Percentiles rank a stretch among this genome's conserved stretches.
Conservation (phyloP, 345 rosid genomes). For the Lepidium aucheri region DNA sequence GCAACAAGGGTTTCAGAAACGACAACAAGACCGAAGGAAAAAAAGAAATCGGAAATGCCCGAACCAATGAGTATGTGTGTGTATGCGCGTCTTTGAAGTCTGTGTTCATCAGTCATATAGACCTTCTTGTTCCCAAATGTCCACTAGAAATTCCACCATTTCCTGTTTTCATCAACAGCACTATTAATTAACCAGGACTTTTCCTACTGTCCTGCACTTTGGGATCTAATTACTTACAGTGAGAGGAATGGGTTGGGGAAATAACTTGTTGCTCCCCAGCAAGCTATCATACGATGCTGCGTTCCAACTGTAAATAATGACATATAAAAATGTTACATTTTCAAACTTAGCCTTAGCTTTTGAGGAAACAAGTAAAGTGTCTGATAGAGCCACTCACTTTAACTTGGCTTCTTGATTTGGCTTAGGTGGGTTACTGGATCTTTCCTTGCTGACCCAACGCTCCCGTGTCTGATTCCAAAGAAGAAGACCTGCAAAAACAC, state of each 20-base stretch:
- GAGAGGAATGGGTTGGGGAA: constrained; percentile 72
- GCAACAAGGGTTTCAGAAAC: constrained; percentile 11
- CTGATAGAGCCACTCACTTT: constrained; percentile 40
- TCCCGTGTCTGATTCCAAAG: constrained; percentile 84
- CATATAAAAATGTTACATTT: not conserved
- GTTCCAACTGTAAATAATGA: constrained; percentile 59
- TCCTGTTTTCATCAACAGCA: constrained; percentile 40
- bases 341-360: not conserved
- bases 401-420: constrained; percentile 46
- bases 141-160: constrained; percentile 92
- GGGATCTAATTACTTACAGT: constrained; percentile 35
- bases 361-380: not conserved
- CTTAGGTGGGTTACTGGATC: constrained; percentile 16
- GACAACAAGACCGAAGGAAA: not conserved
- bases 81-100: not conserved
- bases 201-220: not conserved
- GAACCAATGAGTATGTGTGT: not conserved
- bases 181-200: not conserved
- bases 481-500: constrained; percentile 48
- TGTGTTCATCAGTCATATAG: constrained; percentile 52
- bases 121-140: constrained; percentile 89
- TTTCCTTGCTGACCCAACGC: constrained; percentile 64
- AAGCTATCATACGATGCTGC: constrained; percentile 59
- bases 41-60: constrained; percentile 12
- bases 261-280: constrained; percentile 78